Percentiles rank a stretch among this genome's conserved stretches.
Conservation (phyloP, 805 yeast genomes). For the Yamadazyma sp. region DNA sequence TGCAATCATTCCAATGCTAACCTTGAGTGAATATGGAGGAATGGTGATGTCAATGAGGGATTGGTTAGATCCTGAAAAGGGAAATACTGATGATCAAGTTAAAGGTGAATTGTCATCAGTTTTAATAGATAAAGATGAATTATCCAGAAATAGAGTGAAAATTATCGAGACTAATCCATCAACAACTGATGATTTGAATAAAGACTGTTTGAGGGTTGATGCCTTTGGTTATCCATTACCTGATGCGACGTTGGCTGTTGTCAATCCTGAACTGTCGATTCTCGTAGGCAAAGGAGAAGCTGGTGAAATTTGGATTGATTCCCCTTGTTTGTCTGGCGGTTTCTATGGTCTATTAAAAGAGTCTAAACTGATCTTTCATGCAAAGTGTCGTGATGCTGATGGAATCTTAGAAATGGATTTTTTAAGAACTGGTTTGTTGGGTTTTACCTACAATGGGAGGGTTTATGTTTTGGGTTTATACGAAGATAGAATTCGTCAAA, state of each 20-base stretch:
- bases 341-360: slow-evolving; percentile 70
- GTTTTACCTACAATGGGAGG: slow-evolving; percentile 83
- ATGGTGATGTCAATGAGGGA: slow-evolving; percentile 90
- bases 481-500: slow-evolving; percentile 86
- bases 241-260: slow-evolving; percentile 89
- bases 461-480: slow-evolving; percentile 85
- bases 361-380: slow-evolving; percentile 75
- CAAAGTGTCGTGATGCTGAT: slow-evolving; percentile 68
- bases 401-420: slow-evolving; percentile 75
- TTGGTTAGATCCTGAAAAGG: slow-evolving; percentile 49
- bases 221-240: slow-evolving; percentile 95
- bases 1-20: slow-evolving; percentile 83
- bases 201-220: slow-evolving; percentile 62
- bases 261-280: slow-evolving; percentile 84
- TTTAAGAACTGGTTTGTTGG: slow-evolving; percentile 85
- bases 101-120: slow-evolving; percentile 57
- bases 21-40: slow-evolving; percentile 93
- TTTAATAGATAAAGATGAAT: slow-evolving; percentile 66
- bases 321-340: slow-evolving; percentile 87
- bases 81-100: slow-evolving; percentile 29
- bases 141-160: slow-evolving; percentile 68
- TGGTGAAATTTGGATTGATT: slow-evolving; percentile 98
- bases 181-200: slow-evolving; percentile 39
- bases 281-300: slow-evolving; percentile 74
- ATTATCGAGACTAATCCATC: slow-evolving; percentile 60